Conservation (phyloP, 306 rosid genomes). For the Pyrus communis region DNA sequence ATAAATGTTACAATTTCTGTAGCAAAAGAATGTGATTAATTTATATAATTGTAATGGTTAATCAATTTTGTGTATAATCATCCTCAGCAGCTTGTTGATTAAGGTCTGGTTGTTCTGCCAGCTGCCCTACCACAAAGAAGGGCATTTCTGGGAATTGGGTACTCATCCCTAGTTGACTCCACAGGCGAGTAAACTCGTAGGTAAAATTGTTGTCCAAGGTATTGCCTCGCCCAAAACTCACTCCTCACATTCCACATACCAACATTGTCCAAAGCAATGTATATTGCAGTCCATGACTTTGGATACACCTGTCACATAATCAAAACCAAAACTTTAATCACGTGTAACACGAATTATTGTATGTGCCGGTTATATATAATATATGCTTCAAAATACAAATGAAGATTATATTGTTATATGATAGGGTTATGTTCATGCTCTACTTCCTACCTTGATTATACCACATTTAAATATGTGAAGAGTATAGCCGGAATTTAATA, state of each 20-base stretch:
- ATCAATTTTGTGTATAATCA: background rate
- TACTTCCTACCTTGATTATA: background rate
- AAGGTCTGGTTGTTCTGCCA: constrained; percentile 34
- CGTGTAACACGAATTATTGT: background rate
- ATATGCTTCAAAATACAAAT: background rate
- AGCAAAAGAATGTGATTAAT: constrained; percentile 23
- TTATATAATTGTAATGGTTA: background rate
- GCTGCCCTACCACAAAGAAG: constrained; percentile 79
- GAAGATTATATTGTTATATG: background rate
- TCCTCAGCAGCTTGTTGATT: constrained; percentile 3
- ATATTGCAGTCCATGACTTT: constrained; percentile 90
- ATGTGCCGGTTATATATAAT: background rate
- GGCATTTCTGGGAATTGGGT: constrained; percentile 78
- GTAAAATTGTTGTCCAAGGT: constrained; percentile 89
- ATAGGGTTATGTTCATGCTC: background rate
- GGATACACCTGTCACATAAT: constrained; percentile 64
- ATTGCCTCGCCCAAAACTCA: constrained; percentile 85
- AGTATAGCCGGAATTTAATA: too few relatives aligned
- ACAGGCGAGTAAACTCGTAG: constrained; percentile 76
- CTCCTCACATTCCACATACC: constrained; percentile 90
- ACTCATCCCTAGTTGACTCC: constrained; percentile 65
- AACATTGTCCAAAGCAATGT: constrained; percentile 73
- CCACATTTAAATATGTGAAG: too few relatives aligned
- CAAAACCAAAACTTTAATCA: background rate
- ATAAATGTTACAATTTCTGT: background rate